Conservation (phyloP, 257 asterid species). For the Nicotiana sylvestris region DNA sequence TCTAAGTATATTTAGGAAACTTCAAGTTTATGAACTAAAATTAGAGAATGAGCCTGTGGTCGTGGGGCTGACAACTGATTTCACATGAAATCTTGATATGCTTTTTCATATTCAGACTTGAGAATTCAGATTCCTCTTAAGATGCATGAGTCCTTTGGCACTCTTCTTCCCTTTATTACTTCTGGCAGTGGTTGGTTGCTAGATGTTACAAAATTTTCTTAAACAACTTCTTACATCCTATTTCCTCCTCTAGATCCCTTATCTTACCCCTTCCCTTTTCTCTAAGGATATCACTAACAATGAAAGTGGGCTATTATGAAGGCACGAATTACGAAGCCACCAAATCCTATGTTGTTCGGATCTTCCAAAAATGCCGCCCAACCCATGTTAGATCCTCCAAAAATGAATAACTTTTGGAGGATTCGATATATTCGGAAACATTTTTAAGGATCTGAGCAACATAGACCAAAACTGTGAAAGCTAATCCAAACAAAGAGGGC, state of each 20-base stretch:
- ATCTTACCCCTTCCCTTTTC: neutral
- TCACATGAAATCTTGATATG: neutral
- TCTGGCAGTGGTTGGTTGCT: neutral
- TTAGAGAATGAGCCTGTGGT: neutral
- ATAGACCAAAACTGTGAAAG: neutral
- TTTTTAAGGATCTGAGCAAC: too few species aligned
- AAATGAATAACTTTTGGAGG: too few species aligned
- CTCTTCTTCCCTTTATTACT: neutral
- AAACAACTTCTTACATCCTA: neutral
- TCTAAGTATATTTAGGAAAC: neutral
- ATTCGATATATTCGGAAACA: too few species aligned
- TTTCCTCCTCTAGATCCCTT: neutral
- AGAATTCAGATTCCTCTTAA: neutral
- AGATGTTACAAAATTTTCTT: neutral
- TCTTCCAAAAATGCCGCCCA: too few species aligned
- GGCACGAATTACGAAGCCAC: neutral
- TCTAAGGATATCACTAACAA: neutral
- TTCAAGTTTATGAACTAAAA: neutral
- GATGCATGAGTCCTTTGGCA: neutral
- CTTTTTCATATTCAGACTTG: neutral
- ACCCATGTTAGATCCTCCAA: too few species aligned
- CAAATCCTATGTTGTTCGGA: too few species aligned
- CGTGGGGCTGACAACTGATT: neutral
- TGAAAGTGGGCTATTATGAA: slow-evolving; percentile 1
- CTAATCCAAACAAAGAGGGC: neutral